Evolutionary conservation across 2,329 filamentous ascomycete genomes (phyloP).

Genomic region (Fusarium burgessii): DNA sequence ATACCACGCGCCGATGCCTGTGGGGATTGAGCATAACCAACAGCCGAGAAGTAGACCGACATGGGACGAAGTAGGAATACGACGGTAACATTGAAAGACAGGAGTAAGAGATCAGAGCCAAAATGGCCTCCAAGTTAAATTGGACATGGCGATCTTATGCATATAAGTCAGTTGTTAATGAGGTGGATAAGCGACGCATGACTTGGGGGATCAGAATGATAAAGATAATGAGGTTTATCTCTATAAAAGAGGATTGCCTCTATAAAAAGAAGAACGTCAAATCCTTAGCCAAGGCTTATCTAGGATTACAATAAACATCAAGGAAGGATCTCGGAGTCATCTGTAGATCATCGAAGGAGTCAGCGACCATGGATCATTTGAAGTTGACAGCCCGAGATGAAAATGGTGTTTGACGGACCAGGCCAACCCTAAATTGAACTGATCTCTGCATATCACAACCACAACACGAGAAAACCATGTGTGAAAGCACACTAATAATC

Average conservation of each 20-base stretch:
- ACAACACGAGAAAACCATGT: slow-evolving; percentile 33
- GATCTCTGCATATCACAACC: slow-evolving; percentile 4
- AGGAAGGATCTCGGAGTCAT: slow-evolving; percentile 28
- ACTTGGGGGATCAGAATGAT: not conserved
- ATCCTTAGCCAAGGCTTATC: not conserved
- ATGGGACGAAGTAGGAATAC: slow-evolving; percentile 24
- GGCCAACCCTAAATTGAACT: slow-evolving; percentile 1
- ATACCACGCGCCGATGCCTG: slow-evolving; percentile 14
- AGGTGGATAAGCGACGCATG: not conserved
- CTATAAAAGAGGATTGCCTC: not conserved
- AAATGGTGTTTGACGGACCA: slow-evolving; percentile 4
- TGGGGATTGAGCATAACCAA: slow-evolving; percentile 20
- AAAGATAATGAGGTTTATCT: not conserved
- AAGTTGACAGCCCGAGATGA: slow-evolving; percentile 12
- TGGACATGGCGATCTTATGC: slow-evolving; percentile 15
- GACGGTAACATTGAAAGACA: slow-evolving; percentile 29
- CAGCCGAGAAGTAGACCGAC: slow-evolving; percentile 1
- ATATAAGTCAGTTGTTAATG: not conserved
- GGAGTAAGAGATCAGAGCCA: slow-evolving; percentile 20
- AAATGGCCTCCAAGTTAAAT: slow-evolving; percentile 15
- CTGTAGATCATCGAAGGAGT: slow-evolving; percentile 31
- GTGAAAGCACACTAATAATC: slow-evolving; percentile 5
- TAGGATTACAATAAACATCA: slow-evolving; percentile 6
- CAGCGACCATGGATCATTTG: slow-evolving; percentile 16
- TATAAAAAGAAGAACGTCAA: not conserved